phyloP scores from a whole-genome alignment of 176 grass and related monocot species.

The Raddia guianensis region DNA sequence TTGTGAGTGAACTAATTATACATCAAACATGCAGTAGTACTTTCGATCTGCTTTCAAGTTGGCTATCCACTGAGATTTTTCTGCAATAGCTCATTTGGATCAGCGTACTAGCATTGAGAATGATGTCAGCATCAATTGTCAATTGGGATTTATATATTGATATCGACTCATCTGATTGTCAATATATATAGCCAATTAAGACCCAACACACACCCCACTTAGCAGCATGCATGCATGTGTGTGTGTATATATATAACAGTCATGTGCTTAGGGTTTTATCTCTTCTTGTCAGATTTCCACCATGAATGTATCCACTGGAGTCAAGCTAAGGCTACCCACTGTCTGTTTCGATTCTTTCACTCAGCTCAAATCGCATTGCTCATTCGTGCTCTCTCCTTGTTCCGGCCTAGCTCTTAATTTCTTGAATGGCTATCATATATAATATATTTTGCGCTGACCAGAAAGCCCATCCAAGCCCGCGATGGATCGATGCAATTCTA shows the following conservation, averaged over 20 bases:
- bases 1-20: constrained; percentile 27
- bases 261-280: not conserved
- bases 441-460: constrained; percentile 5
- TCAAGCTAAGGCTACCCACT: not conserved
- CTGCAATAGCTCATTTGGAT: not conserved
- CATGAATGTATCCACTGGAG: not conserved
- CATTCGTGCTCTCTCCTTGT: not conserved
- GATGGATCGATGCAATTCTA: not conserved
- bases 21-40: not conserved
- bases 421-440: not conserved
- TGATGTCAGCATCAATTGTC: not conserved
- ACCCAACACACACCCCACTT: constrained; percentile 32
- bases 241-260: not conserved
- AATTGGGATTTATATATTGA: not conserved
- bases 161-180: not conserved
- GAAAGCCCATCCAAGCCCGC: not conserved
- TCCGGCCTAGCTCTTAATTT: not conserved
- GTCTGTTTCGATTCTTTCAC: not conserved
- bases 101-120: not conserved
- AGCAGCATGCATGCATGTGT: not conserved
- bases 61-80: not conserved
- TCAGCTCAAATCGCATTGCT: not conserved
- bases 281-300: constrained; percentile 14
- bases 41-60: constrained; percentile 28
- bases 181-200: too few species aligned